A percentile compares a stretch with the other conserved stretches of the same genome.
Evolutionary conservation across 1,139 yeast genomes (phyloP).

Genomic region (Diutina pseudorugosa): DNA sequence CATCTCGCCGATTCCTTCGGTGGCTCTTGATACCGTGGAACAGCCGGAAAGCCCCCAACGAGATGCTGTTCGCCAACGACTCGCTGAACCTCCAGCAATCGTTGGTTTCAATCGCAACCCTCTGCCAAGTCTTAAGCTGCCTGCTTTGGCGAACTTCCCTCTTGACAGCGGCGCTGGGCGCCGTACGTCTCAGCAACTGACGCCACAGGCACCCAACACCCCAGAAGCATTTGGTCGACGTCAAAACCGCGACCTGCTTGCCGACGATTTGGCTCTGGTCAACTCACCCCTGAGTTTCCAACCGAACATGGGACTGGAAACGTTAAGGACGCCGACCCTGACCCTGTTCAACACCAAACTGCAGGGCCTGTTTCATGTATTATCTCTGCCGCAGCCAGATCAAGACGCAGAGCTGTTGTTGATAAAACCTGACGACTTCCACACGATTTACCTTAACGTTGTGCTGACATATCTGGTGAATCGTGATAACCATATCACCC

Average conservation of each 20-base stretch:
- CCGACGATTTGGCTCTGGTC: background rate
- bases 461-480: conserved; percentile 35
- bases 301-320: background rate
- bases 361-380: background rate
- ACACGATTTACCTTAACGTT: conserved; percentile 47
- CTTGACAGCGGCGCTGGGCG: background rate
- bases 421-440: conserved; percentile 56
- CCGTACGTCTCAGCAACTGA: background rate
- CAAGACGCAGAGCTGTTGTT: conserved; percentile 28
- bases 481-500: conserved; percentile 12
- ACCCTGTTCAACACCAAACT: background rate
- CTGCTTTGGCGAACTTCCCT: background rate
- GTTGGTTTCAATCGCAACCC: background rate
- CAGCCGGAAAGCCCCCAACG: background rate
- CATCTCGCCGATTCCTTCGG: background rate
- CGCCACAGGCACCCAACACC: background rate
- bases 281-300: background rate
- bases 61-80: background rate
- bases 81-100: background rate
- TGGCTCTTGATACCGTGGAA: background rate
- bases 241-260: background rate
- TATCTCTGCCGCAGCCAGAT: conserved; percentile 17
- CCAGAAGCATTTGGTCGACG: conserved; percentile 1
- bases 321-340: background rate
- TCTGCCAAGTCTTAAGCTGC: background rate